Evolutionary conservation across 106 monocot species (phyloP), one percentile per base, ranked within the genome.

Genomic region (Dendrobium chrysotoxum): DNA sequence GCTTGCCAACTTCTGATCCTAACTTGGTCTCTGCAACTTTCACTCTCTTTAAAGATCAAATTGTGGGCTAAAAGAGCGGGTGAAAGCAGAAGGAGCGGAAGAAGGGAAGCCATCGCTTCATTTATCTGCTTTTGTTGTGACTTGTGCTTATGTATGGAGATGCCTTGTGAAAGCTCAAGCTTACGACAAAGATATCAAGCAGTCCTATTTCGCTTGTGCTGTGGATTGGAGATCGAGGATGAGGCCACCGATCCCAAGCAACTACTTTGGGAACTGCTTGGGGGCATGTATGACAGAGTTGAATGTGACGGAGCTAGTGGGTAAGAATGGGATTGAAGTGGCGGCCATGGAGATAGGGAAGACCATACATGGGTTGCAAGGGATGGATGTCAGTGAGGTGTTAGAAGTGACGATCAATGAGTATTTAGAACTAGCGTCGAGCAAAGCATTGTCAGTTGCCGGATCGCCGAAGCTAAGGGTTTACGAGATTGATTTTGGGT

Each of bases 201-300:
- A 41, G 4, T 4, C 13, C 18, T 6, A 1, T 80, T 79, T 55
- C 21, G 2, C 35, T 35, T 35, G 35, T 3, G 35, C 78, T 2
- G 77, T 71, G 9, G 78, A 88, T 46, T 77, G 41, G 78, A 75
- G 85, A 26, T 25, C 5, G 20, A 65, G 83, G 75, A 41, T 88
- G 82, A 3, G 44, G 6, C 88, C 88, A 20, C 83, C 77, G 21
- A 1, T 88, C 6, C 83, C 85, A 0, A 50, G 23, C 3, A 53
- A 18, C 20, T 88, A 88, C 80, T 80, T 88, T 17, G 88, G 88
- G 13, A 88, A 85, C 67, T 88, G 82, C 35, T 13, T 88, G 26
- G 74, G 82, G 17, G 18, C 18, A 5, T 45, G 66, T 41, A 53
- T 39, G 15, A 78, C 75, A 7, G 72, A 57, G 65, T 72, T 78